Base-by-base conservation (phyloP, 805 yeast genomes). In the Ogataea haglerorum region DNA sequence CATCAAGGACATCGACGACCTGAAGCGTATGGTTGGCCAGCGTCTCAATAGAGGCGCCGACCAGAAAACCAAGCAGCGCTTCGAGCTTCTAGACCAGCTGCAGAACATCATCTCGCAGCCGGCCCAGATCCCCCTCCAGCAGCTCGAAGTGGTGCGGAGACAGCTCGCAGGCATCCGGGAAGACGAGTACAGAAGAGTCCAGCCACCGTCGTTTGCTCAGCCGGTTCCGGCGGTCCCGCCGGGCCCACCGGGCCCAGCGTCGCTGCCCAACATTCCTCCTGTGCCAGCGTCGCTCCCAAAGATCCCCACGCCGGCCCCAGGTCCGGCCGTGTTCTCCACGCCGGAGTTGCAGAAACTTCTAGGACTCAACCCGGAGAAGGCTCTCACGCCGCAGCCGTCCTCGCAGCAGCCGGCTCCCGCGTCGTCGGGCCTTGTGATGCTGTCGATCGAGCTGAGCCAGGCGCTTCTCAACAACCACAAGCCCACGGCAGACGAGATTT, bases 51-150 rank as follows among this genome's bases (percentile, higher is more conserved):
- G 54, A 16, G 48, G 60, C 30, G 47, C 52, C 41, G 73, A 72
- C 45, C 35, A 55, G 10, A 72, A 72, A 47, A 65, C 74, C 2
- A 55, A 53, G 19, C 77, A 69, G 31, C 60, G 76, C 32, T 63
- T 65, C 39, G 64, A 65, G 28, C 73, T 76, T 4, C 64, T 77
- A 46, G 57, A 58, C 27, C 73, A 75, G 47, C 61, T 77, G 40
- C 63, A 65, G 26, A 48, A 39, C 13, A 63, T 76, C 21, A 57
- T 77, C 30, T 57, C 61, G 14, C 54, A 49, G 31, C 52, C 57
- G 9, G 34, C 58, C 2, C 47, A 44, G 13, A 56, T 64, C 13
- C 60, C 60, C 1, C 48, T 48, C 9, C 51, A 57, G 13, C 64
- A 63, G 41, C 45, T 65, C 15, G 60, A 60, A 42, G 51, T 51